Evolutionary conservation across 257 asterid species (phyloP).

Genomic region (Nicotiana obtusifolia): DNA sequence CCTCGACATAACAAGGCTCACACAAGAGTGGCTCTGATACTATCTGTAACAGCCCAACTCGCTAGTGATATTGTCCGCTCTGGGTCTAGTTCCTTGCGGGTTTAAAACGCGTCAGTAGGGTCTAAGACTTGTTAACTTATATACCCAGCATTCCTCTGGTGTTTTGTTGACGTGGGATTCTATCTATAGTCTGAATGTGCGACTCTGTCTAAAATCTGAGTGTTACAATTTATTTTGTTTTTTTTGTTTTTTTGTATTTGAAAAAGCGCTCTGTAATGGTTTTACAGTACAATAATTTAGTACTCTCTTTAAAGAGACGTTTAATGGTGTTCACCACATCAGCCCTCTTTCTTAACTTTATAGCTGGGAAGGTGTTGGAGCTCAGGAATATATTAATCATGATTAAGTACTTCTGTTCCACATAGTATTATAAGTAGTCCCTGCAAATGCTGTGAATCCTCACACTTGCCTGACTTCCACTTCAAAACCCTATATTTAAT

Average conservation of each 20-base stretch:
- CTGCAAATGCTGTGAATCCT: neutral
- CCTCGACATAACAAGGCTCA: no score
- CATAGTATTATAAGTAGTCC: neutral
- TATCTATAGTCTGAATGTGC: neutral
- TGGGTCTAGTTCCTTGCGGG: no score
- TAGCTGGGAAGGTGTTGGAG: neutral
- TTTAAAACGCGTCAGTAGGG: no score
- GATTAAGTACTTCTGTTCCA: neutral
- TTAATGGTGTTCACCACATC: constrained; percentile 2
- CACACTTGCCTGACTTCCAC: neutral
- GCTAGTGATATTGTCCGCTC: no score
- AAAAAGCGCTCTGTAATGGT: neutral
- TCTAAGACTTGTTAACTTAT: no score
- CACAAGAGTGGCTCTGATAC: no score
- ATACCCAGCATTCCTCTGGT: no score
- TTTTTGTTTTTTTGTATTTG: neutral
- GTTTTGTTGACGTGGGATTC: no score
- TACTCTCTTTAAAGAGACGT: neutral
- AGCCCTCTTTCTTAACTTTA: neutral
- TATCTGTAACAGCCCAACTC: no score
- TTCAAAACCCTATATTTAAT: neutral
- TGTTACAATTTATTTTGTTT: no score
- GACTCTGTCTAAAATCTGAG: no score
- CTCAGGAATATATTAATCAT: neutral
- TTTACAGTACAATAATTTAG: neutral